These are phyloP conservation scores for Colletotrichum abscissum DNA, from an alignment of 2,329 filamentous ascomycete genomes.

Conservation along the genomic window DNA sequence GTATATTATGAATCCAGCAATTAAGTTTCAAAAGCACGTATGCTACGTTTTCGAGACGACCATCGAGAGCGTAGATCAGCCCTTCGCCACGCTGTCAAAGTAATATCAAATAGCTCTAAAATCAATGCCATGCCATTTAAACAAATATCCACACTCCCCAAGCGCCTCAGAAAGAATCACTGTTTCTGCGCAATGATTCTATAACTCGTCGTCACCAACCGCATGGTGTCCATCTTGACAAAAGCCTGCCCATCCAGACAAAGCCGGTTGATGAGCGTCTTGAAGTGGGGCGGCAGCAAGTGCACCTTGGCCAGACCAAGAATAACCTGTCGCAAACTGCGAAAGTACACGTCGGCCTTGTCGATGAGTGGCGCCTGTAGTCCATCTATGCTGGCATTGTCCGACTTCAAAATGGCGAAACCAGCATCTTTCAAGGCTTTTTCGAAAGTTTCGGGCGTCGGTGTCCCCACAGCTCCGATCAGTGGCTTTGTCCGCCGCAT, in stretches of 20 bases:
- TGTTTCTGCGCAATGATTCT: conserved; percentile 62
- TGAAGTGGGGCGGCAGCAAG: conserved; percentile 62
- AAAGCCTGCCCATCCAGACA: conserved; percentile 66
- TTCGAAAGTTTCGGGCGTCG: conserved; percentile 59
- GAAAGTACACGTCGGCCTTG: conserved; percentile 65
- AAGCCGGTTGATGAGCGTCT: conserved; percentile 62
- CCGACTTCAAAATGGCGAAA: conserved; percentile 57
- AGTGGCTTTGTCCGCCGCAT: conserved; percentile 67
- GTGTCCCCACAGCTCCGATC: conserved; percentile 65
- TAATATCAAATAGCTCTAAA: too few relatives aligned
- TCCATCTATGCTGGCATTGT: conserved; percentile 63
- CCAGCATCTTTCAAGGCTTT: conserved; percentile 57
- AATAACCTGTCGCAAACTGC: conserved; percentile 60
- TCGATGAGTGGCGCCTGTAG: conserved; percentile 64
- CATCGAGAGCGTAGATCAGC: too few relatives aligned
- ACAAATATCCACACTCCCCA: not conserved
- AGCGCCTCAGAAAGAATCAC: not conserved
- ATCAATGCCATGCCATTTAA: not conserved
- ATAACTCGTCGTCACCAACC: conserved; percentile 63
- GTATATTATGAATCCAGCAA: too few relatives aligned
- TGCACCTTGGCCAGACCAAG: conserved; percentile 58
- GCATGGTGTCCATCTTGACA: conserved; percentile 66
- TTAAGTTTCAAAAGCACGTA: too few relatives aligned
- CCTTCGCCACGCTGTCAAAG: too few relatives aligned
- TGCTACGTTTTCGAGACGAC: too few relatives aligned